A percentile compares a stretch with the other conserved stretches of the same genome.
These are phyloP conservation scores for Pelargonium myrrhifolium DNA, from an alignment of 441 rosid genomes.

Conservation along the genomic window DNA sequence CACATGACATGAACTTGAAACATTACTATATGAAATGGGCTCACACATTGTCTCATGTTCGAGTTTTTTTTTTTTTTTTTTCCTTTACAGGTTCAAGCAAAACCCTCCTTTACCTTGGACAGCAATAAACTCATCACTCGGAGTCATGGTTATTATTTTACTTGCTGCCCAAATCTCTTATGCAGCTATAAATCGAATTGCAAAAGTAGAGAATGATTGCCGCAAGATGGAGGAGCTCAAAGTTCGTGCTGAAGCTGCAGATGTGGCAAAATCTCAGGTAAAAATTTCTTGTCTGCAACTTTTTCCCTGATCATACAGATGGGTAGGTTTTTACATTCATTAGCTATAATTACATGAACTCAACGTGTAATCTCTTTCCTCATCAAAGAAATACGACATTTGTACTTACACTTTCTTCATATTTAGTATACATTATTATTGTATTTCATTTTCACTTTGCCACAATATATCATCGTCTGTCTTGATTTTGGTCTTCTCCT, in stretches of 20 bases:
- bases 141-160: slow-evolving; percentile 56
- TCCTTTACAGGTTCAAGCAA: slow-evolving; percentile 60
- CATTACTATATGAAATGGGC: background rate
- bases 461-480: background rate
- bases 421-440: background rate
- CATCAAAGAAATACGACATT: background rate
- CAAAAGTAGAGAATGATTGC: slow-evolving; percentile 67
- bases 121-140: slow-evolving; percentile 59
- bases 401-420: background rate
- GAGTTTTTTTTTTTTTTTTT: slow-evolving; percentile 1
- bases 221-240: slow-evolving; percentile 69
- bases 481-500: slow-evolving; percentile 15
- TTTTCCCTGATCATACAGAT: background rate
- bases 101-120: slow-evolving; percentile 74
- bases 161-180: slow-evolving; percentile 69
- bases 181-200: slow-evolving; percentile 69
- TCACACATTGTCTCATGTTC: slow-evolving; percentile 3
- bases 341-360: background rate
- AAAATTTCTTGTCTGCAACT: slow-evolving; percentile 5
- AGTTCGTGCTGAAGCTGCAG: slow-evolving; percentile 96
- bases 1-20: background rate
- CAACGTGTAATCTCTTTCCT: background rate
- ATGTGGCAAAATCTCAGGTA: slow-evolving; percentile 96
- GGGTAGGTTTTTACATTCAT: background rate
- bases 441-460: background rate